Conservation (phyloP, 257 asterid genomes). For the Knoxia roxburghii region DNA sequence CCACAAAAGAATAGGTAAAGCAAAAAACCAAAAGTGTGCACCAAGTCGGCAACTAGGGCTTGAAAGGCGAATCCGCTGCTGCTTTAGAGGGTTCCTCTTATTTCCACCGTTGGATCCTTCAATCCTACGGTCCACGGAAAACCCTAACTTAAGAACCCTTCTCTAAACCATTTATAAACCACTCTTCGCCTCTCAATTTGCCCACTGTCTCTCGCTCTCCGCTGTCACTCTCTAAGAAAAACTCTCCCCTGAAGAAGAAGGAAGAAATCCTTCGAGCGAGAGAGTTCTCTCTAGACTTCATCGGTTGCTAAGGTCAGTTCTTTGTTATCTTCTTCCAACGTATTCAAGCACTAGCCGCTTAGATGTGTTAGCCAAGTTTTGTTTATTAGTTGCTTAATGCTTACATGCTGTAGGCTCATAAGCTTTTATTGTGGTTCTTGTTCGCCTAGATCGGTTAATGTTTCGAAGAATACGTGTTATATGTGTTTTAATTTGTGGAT, state of each 20-base stretch:
- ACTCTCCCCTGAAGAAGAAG: background rate
- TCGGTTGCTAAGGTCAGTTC: background rate
- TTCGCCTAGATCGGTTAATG: background rate
- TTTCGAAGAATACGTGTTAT: background rate
- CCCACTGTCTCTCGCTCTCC: constrained; percentile 6
- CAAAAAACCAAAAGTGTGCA: background rate
- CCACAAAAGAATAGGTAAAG: background rate
- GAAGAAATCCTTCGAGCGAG: background rate
- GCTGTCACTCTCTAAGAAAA: background rate
- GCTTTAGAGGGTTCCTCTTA: background rate
- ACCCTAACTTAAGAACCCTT: constrained; percentile 4
- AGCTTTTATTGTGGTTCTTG: background rate
- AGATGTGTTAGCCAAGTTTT: too few species aligned
- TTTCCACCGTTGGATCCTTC: constrained; percentile 1
- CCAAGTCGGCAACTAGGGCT: constrained; percentile 7
- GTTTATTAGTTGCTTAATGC: background rate
- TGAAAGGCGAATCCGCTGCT: background rate
- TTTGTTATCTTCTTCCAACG: background rate
- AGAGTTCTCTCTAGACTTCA: background rate
- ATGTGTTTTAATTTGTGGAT: background rate
- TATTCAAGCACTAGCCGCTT: too few species aligned
- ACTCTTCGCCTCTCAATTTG: background rate
- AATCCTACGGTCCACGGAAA: constrained; percentile 6
- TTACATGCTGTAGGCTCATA: background rate
- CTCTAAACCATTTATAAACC: constrained; percentile 4